Evolutionary conservation across 768 basidiomycete species (phyloP).

Genomic region (Antrodiella citrinella): DNA sequence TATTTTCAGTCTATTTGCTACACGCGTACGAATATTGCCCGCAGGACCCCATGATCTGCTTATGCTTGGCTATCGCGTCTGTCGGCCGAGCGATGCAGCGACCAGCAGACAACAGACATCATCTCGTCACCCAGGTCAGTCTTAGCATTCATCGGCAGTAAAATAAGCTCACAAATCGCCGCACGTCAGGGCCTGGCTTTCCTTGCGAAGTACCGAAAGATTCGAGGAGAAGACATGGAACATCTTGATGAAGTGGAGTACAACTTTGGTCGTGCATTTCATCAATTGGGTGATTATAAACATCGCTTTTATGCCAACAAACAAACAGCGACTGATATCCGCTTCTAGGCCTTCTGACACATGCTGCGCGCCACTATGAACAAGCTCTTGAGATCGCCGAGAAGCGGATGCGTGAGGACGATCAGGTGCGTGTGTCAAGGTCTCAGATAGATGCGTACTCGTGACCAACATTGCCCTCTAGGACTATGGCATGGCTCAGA

Average conservation of each 20-base stretch:
- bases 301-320: neutral
- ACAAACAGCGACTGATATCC: too few relatives aligned
- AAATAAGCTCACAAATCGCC: neutral
- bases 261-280: constrained; percentile 89
- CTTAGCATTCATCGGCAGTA: constrained; percentile 13
- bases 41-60: constrained; percentile 78
- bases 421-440: constrained; percentile 18
- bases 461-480: constrained; percentile 17
- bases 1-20: constrained; percentile 67
- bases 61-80: constrained; percentile 77
- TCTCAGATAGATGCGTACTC: neutral
- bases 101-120: constrained; percentile 90
- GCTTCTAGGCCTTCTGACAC: constrained; percentile 65
- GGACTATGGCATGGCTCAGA: constrained; percentile 50
- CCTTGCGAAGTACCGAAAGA: constrained; percentile 68
- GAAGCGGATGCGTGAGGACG: constrained; percentile 24
- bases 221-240: constrained; percentile 37
- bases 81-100: constrained; percentile 88
- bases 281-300: constrained; percentile 76
- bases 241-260: constrained; percentile 76
- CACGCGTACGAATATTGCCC: constrained; percentile 83
- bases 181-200: constrained; percentile 69
- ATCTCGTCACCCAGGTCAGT: constrained; percentile 67
- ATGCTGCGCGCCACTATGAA: constrained; percentile 83
- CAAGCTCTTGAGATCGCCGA: constrained; percentile 60